Evolutionary conservation across 768 basidiomycete species (phyloP).

Genomic region (Termitomyces sp.): DNA sequence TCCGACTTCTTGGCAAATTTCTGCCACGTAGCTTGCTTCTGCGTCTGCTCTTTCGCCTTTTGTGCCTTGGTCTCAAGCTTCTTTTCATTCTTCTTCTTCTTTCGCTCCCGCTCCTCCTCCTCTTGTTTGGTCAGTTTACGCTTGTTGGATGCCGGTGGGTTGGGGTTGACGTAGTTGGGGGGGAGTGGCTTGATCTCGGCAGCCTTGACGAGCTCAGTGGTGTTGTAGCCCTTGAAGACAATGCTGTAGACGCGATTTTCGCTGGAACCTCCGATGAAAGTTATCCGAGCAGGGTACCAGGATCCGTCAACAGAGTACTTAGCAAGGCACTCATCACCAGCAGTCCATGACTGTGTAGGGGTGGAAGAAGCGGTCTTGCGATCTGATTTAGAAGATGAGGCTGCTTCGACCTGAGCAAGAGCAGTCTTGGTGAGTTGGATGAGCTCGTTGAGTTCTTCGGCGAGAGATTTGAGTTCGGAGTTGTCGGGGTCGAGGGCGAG

Average conservation of each 20-base stretch:
- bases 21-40: constrained; percentile 87
- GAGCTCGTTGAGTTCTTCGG: constrained; percentile 80
- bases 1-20: constrained; percentile 94
- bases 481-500: constrained; percentile 75
- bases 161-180: constrained; percentile 43
- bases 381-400: constrained; percentile 59
- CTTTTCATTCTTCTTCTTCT: constrained; percentile 96
- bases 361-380: constrained; percentile 52
- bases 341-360: constrained; percentile 59
- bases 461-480: constrained; percentile 63
- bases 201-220: constrained; percentile 78
- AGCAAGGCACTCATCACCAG: constrained; percentile 84
- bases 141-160: constrained; percentile 52
- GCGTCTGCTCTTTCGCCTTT: constrained; percentile 84
- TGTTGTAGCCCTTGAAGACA: constrained; percentile 89
- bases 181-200: constrained; percentile 71
- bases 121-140: constrained; percentile 77
- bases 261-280: constrained; percentile 74
- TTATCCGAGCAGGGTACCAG: constrained; percentile 90
- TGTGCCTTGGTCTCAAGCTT: constrained; percentile 79
- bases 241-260: constrained; percentile 87
- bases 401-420: constrained; percentile 62
- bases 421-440: constrained; percentile 76
- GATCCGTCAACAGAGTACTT: constrained; percentile 81
- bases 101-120: constrained; percentile 83